These are phyloP conservation scores for Raddia guianensis DNA, from an alignment of 176 grass and related monocot genomes.

Conservation along the genomic window DNA sequence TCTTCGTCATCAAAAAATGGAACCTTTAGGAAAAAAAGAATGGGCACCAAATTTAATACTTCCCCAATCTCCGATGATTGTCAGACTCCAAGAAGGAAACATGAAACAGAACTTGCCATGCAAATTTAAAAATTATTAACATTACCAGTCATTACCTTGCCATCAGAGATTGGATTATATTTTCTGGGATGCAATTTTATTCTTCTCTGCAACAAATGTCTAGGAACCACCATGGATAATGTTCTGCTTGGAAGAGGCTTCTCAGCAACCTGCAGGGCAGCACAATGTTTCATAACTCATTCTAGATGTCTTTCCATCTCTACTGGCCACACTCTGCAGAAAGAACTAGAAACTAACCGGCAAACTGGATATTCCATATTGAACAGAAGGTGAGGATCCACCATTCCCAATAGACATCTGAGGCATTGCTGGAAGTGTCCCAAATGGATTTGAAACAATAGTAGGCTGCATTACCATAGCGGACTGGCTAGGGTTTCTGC, in stretches of 20 bases:
- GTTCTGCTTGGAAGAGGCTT: constrained; percentile 68
- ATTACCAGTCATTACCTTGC: constrained; percentile 55
- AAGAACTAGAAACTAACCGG: constrained; percentile 55
- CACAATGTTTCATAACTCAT: constrained; percentile 30
- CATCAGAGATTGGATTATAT: constrained; percentile 74
- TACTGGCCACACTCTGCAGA: constrained; percentile 9
- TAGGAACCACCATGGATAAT: constrained; percentile 69
- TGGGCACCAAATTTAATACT: constrained; percentile 3
- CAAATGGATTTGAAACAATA: constrained; percentile 83
- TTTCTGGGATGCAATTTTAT: constrained; percentile 77
- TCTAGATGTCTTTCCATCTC: constrained; percentile 5
- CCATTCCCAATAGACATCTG: constrained; percentile 88
- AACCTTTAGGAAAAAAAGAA: constrained; percentile 50
- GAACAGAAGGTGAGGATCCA: constrained; percentile 79
- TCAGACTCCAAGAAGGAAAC: neutral
- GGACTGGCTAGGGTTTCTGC: constrained; percentile 56
- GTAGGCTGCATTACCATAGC: constrained; percentile 77
- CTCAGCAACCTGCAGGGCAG: constrained; percentile 76
- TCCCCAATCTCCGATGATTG: constrained; percentile 24
- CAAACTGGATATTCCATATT: constrained; percentile 99
- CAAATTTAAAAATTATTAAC: neutral
- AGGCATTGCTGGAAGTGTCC: constrained; percentile 90
- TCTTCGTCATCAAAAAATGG: constrained; percentile 91
- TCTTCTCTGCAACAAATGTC: constrained; percentile 88
- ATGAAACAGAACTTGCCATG: constrained; percentile 17